Conservation (phyloP, 768 basidiomycete species). For the Boletus reticuloceps region DNA sequence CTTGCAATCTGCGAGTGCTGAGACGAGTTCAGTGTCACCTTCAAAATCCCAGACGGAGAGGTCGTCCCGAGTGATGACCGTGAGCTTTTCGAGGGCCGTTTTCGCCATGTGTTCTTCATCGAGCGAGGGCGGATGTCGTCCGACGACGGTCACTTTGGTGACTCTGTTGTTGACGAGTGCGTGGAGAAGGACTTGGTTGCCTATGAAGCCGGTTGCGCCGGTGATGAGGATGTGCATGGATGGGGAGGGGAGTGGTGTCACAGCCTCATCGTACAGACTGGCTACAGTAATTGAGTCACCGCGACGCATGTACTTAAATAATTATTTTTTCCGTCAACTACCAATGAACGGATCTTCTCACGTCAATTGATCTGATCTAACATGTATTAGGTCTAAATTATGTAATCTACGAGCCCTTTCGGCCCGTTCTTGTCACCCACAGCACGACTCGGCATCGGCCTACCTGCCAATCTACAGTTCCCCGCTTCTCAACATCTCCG, state of each 20-base stretch:
- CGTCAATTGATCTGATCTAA: no score
- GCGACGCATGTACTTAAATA: no score
- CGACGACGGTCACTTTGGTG: slow-evolving; percentile 25
- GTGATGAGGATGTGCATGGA: slow-evolving; percentile 27
- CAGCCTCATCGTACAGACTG: no score
- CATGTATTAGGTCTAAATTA: no score
- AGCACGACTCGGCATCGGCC: no score
- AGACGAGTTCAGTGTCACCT: slow-evolving; percentile 22
- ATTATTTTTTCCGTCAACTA: no score
- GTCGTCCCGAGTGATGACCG: slow-evolving; percentile 22
- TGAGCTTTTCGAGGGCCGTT: slow-evolving; percentile 17
- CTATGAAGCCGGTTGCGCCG: slow-evolving; percentile 26
- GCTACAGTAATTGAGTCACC: not conserved
- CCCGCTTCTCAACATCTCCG: no score
- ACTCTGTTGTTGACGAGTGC: slow-evolving; percentile 20
- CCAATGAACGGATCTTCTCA: no score
- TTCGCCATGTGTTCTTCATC: slow-evolving; percentile 20
- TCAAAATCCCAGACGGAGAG: slow-evolving; percentile 28
- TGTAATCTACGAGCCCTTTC: no score
- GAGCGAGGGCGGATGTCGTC: slow-evolving; percentile 21
- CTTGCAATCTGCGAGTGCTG: slow-evolving; percentile 19
- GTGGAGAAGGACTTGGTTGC: slow-evolving; percentile 16
- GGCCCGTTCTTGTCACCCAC: no score
- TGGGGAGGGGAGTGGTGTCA: no score
- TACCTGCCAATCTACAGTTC: no score